Evolutionary conservation across 1,284 basidiomycete genomes (phyloP), one percentile per base, ranked within the genome.

Genomic region (Flammula alnicola): DNA sequence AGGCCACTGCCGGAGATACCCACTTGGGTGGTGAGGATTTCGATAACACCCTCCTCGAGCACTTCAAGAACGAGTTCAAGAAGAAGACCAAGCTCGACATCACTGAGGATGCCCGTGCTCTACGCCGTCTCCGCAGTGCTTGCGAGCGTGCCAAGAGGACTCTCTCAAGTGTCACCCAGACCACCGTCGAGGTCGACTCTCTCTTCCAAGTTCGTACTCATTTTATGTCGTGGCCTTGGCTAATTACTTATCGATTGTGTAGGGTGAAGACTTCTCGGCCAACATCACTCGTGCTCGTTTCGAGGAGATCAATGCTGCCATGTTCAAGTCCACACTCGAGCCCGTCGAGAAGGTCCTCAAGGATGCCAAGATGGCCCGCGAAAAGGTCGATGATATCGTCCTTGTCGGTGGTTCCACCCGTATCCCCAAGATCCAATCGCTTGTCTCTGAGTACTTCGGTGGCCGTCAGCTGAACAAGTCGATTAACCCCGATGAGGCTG

Each of bases 11-110:
- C 62, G 96, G 95, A 82, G 95, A 98, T 77, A 98, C 95, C 60
- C 95, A 98, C 76, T 81, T 98, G 72, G 95, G 94, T 78, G 93
- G 93, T 77, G 94, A 96, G 77, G 93, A 96, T 73, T 99, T 98
- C 68, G 96, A 99, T 79, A 98, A 98, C 79, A 84, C 92, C 66
- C 88, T 99, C 62, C 78, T 99, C 57, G 93, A 99, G 54, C 91
- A 95, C 85, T 97, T 99, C 80, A 93, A 94, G 79, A 93, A 93
- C 72, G 95, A 98, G 77, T 98, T 98, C 88, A 95, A 97, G 86
- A 84, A 86, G 68, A 99, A 98, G 83, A 90, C 93, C 72, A 93
- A 97, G 81, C 82, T 87, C 65, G 96, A 99, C 75, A 97, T 99
- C 74, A 93, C 93, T 39, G 93, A 91, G 37, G 95, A 99, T 76